Evolutionary conservation across 305 asterid genomes (phyloP).

Genomic region (Fraxinus sp.): DNA sequence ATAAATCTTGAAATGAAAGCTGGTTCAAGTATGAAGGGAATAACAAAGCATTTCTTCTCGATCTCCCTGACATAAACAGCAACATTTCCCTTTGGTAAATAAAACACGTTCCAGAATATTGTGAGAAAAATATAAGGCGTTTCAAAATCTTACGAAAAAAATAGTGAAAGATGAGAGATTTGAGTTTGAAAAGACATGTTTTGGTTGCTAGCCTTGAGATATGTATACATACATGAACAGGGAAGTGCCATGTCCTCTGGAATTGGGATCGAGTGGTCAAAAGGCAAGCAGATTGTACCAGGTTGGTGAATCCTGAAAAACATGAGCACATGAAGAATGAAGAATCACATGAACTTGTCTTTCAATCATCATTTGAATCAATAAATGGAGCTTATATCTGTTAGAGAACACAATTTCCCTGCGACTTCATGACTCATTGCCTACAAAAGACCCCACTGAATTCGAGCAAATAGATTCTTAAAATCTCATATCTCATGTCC

Average conservation of each 20-base stretch:
- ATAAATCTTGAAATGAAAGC: slow-evolving; percentile 22
- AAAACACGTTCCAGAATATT: too few relatives aligned
- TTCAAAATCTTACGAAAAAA: too few relatives aligned
- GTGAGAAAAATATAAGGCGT: too few relatives aligned
- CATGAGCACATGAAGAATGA: slow-evolving; percentile 12
- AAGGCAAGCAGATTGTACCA: not conserved
- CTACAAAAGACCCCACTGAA: not conserved
- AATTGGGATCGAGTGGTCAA: slow-evolving; percentile 8
- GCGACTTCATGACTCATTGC: not conserved
- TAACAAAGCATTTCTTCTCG: slow-evolving; percentile 24
- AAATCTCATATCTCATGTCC: not conserved
- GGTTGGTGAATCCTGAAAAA: slow-evolving; percentile 7
- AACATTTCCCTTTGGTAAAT: not conserved
- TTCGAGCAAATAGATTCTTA: not conserved
- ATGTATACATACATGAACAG: too few relatives aligned
- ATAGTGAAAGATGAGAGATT: too few relatives aligned
- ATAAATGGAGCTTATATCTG: not conserved
- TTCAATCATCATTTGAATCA: not conserved
- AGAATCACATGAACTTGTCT: slow-evolving; percentile 25
- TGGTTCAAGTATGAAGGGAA: slow-evolving; percentile 8
- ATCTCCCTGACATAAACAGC: slow-evolving; percentile 26
- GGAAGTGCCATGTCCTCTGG: not conserved
- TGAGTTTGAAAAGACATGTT: too few relatives aligned
- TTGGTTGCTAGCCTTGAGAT: too few relatives aligned
- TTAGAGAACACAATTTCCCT: not conserved